Percentiles rank a stretch among this genome's conserved stretches.
Evolutionary conservation across 75 land plant genomes (phyloP).

Genomic region (Pinus albicaulis): DNA sequence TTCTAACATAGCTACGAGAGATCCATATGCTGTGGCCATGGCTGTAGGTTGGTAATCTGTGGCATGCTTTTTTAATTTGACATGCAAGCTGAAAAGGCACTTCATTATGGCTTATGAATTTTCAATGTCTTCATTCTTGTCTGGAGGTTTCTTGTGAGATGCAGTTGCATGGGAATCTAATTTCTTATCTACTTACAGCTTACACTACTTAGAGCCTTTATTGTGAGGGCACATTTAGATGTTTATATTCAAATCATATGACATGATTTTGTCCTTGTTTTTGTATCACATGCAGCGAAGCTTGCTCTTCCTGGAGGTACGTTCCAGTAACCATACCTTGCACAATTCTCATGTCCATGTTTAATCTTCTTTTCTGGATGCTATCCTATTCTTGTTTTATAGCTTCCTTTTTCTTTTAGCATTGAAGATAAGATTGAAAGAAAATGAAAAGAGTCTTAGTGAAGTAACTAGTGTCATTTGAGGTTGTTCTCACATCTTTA

Average conservation of each 20-base stretch:
- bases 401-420: neutral
- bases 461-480: neutral
- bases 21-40: constrained; percentile 98
- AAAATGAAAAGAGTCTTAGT: neutral
- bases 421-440: neutral
- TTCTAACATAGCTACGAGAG: constrained; percentile 75
- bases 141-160: constrained; percentile 7
- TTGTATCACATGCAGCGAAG: constrained; percentile 69
- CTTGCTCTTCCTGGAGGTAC: constrained; percentile 83
- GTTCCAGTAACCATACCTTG: neutral
- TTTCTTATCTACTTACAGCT: neutral
- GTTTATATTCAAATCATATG: neutral
- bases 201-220: neutral
- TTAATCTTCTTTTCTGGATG: neutral
- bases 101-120: neutral
- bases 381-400: neutral
- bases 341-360: neutral
- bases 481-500: neutral
- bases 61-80: neutral
- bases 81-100: neutral
- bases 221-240: neutral
- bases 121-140: constrained; percentile 2
- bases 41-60: constrained; percentile 59
- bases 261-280: neutral
- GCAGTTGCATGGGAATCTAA: neutral